These are phyloP conservation scores for Colletotrichum gloeosporioides DNA, from an alignment of 2,329 filamentous ascomycete species.

Conservation along the genomic window DNA sequence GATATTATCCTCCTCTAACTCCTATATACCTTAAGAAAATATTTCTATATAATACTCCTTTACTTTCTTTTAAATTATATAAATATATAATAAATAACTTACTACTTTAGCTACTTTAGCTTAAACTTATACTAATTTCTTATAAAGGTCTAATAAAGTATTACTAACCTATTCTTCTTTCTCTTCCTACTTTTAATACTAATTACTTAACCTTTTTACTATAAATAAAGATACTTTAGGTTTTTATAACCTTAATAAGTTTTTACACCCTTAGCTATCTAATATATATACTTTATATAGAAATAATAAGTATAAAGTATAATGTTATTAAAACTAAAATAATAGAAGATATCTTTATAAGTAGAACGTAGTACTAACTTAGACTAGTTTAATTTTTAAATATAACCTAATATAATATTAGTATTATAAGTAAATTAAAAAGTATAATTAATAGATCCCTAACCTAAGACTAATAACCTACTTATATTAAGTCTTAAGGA, in stretches of 20 bases:
- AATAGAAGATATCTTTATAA: no score
- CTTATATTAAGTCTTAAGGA: no score
- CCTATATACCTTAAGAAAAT: neutral
- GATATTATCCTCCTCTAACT: neutral
- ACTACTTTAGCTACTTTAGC: neutral
- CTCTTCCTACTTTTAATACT: neutral
- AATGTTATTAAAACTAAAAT: no score
- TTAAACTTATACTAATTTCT: neutral
- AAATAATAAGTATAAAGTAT: no score
- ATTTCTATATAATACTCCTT: neutral
- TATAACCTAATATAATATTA: no score
- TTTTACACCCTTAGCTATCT: neutral
- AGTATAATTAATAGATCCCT: no score
- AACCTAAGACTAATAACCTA: no score
- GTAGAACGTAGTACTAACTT: no score
- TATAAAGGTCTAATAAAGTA: neutral
- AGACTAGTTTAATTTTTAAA: no score
- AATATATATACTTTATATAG: neutral
- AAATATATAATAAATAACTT: neutral
- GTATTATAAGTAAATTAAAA: no score
- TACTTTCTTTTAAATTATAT: neutral
- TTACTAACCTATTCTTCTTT: neutral
- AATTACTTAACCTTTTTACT: neutral
- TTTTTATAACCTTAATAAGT: neutral
- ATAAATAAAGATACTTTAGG: neutral